Evolutionary conservation across 1,139 yeast genomes (phyloP), one percentile per base, ranked within the genome.

Genomic region (Zygotorulaspora mrakii): DNA sequence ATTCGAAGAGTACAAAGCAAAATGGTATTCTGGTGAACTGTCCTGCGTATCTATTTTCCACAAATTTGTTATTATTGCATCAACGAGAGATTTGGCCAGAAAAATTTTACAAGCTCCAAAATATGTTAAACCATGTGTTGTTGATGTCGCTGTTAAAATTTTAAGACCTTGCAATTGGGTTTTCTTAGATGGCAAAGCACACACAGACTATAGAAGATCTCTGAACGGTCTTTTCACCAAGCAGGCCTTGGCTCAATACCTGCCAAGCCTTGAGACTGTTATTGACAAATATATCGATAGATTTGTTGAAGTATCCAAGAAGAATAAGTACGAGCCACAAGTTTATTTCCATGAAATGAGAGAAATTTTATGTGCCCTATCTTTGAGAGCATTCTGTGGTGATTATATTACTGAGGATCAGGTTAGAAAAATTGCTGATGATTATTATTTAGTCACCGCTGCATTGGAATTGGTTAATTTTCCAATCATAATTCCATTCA

Each of bases 141-240:
- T 91, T 49, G 98, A 91, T 61, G 97, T 88, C 40, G 98, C 97
- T 14, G 72, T 79, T 52, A 91, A 89, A 68, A 86, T 91, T 53
- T 71, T 91, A 59, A 78, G 97, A 66, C 96, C 97, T 32, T 73
- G 91, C 37, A 91, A 89, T 70, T 91, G 98, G 98, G 98, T 91
- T 35, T 91, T 91, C 64, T 69, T 88, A 58, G 98, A 91, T 61
- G 98, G 98, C 53, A 87, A 88, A 69, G 94, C 79, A 22, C 98
- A 91, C 59, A 78, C 81, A 46, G 98, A 91, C 65, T 91, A 89
- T 69, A 80, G 98, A 66, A 80, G 82, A 61, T 81, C 94, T 13
- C 71, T 91, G 59, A 91, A 91, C 62, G 95, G 95, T 7, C 73
- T 91, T 46, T 91, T 91, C 66, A 82, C 95, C 11, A 77, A 79